A percentile compares a stretch with the other conserved stretches of the same genome.
Evolutionary conservation across 2,329 filamentous ascomycete genomes (phyloP).

Genomic region (Ophiostoma sp.): DNA sequence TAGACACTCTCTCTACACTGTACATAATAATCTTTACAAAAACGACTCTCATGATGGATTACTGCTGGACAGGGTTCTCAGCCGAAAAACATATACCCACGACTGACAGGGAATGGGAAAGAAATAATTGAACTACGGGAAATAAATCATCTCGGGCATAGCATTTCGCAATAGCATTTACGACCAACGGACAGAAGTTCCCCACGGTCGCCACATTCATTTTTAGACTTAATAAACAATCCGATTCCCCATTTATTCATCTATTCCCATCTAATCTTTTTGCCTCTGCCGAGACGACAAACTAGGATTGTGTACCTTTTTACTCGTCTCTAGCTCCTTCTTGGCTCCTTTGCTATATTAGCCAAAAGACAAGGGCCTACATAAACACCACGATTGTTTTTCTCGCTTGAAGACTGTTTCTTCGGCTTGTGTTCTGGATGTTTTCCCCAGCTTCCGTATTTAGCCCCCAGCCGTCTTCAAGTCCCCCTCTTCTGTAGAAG

Average conservation of each 20-base stretch:
- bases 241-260: neutral
- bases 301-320: neutral
- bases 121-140: neutral
- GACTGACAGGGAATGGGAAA: neutral
- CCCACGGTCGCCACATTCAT: neutral
- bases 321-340: neutral
- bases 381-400: neutral
- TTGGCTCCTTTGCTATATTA: neutral
- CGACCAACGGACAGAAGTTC: neutral
- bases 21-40: neutral
- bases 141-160: neutral
- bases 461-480: neutral
- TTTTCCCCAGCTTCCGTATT: neutral
- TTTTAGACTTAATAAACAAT: neutral
- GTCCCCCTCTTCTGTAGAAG: neutral
- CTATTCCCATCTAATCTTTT: neutral
- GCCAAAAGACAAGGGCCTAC: neutral
- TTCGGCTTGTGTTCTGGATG: neutral
- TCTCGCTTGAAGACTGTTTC: neutral
- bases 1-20: neutral
- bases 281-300: constrained; percentile 1
- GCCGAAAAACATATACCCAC: neutral
- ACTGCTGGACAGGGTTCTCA: constrained; percentile 13
- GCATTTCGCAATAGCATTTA: neutral
- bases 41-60: neutral